Conservation (phyloP, 163 green algal genomes). For the Chloromonas sp. region DNA sequence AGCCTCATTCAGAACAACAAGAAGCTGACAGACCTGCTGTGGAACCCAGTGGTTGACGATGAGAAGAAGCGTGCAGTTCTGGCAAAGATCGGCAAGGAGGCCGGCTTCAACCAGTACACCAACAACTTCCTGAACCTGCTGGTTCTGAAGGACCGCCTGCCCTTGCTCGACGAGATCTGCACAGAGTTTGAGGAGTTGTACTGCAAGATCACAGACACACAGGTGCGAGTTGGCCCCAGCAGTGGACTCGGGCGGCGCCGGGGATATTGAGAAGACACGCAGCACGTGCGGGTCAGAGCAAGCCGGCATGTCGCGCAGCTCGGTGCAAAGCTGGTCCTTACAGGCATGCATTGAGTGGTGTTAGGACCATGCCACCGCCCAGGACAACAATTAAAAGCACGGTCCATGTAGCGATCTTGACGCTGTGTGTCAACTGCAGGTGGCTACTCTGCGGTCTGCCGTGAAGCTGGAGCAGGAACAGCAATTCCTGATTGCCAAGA, state of each 20-base stretch:
- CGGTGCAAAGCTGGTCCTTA: too few species aligned
- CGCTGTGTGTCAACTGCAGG: constrained; percentile 37
- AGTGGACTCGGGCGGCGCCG: too few species aligned
- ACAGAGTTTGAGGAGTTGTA: constrained; percentile 90
- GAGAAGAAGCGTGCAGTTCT: constrained; percentile 89
- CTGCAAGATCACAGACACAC: constrained; percentile 91
- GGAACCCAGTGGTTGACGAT: constrained; percentile 71
- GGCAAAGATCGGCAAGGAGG: constrained; percentile 75
- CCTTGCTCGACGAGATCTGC: constrained; percentile 79
- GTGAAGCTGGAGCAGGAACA: constrained; percentile 97
- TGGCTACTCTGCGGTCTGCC: constrained; percentile 86
- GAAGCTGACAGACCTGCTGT: constrained; percentile 69
- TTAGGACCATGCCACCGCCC: too few species aligned
- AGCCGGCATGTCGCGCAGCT: too few species aligned
- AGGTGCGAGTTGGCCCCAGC: constrained; percentile 45
- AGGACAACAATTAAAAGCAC: too few species aligned
- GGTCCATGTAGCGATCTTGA: too few species aligned
- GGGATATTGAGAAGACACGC: too few species aligned
- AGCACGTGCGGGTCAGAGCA: too few species aligned
- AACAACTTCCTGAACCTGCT: constrained; percentile 94
- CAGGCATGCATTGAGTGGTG: too few species aligned
- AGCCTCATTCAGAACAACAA: constrained; percentile 58
- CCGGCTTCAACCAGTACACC: constrained; percentile 15
- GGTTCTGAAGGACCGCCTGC: constrained; percentile 84
- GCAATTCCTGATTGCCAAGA: constrained; percentile 99